Conservation (phyloP, 805 yeast species). For the Millerozyma acaciae region DNA sequence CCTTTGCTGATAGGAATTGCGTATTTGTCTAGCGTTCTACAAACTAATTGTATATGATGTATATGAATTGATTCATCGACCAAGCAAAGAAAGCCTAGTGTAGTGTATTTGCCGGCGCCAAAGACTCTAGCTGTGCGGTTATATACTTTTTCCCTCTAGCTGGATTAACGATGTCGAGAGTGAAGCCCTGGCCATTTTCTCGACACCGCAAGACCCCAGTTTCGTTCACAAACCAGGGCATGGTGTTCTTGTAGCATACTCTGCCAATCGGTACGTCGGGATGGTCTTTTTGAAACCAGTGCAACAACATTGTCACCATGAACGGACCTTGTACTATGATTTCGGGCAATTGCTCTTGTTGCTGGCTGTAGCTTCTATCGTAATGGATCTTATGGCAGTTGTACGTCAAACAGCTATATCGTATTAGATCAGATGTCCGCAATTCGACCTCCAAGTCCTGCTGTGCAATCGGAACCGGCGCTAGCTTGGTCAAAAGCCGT, state of each 20-base stretch:
- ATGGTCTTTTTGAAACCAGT: slow-evolving; percentile 37
- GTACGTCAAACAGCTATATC: slow-evolving; percentile 73
- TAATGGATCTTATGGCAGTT: slow-evolving; percentile 85
- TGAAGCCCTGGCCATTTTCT: slow-evolving; percentile 8
- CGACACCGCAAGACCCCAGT: slow-evolving; percentile 14
- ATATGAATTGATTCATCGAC: too few species aligned
- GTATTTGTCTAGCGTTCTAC: slow-evolving; percentile 2
- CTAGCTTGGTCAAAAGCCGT: not conserved
- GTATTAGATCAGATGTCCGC: slow-evolving; percentile 35
- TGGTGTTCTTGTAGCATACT: slow-evolving; percentile 47
- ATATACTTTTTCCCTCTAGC: slow-evolving; percentile 1
- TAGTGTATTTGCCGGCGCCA: too few species aligned
- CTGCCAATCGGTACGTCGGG: slow-evolving; percentile 17
- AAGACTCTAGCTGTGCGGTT: too few species aligned
- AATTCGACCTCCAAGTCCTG: slow-evolving; percentile 1
- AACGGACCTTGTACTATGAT: slow-evolving; percentile 81
- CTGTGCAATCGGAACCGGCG: not conserved
- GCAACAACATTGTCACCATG: slow-evolving; percentile 55
- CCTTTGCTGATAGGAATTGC: slow-evolving; percentile 9
- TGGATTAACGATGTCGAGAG: slow-evolving; percentile 20
- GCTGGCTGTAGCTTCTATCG: slow-evolving; percentile 51
- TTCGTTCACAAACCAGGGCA: slow-evolving; percentile 47
- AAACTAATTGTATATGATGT: slow-evolving; percentile 2
- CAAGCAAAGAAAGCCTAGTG: too few species aligned
- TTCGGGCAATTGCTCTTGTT: slow-evolving; percentile 55